Conservation (phyloP, 345 rosid species). For the Excoecaria cochinchinensis region DNA sequence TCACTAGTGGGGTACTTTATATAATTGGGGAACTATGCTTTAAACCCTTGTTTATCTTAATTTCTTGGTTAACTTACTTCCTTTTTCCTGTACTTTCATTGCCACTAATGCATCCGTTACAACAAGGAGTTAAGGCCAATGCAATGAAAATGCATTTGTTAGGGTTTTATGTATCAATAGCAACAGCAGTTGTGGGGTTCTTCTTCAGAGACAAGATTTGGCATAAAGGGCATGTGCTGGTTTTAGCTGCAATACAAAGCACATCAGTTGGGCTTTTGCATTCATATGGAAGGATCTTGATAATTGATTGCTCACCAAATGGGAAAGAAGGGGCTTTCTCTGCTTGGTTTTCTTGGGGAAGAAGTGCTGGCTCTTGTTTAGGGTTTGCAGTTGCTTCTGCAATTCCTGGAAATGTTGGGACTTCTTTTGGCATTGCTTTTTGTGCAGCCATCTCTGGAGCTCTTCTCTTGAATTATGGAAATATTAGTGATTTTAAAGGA, state of each 20-base stretch:
- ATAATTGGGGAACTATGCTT: slow-evolving; percentile 50
- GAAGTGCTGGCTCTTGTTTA: slow-evolving; percentile 42
- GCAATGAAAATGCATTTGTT: slow-evolving; percentile 53
- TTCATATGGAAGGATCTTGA: slow-evolving; percentile 47
- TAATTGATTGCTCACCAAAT: slow-evolving; percentile 47
- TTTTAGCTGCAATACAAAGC: slow-evolving; percentile 54
- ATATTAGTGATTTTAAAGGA: slow-evolving; percentile 51
- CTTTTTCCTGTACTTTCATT: slow-evolving; percentile 45
- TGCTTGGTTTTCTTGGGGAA: slow-evolving; percentile 49
- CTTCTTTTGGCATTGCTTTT: slow-evolving; percentile 43
- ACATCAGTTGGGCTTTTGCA: slow-evolving; percentile 47
- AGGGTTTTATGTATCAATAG: slow-evolving; percentile 43
- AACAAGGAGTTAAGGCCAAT: slow-evolving; percentile 35
- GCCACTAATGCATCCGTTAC: slow-evolving; percentile 47
- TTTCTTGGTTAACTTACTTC: slow-evolving; percentile 49
- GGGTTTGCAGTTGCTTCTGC: slow-evolving; percentile 55
- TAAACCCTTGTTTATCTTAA: slow-evolving; percentile 38
- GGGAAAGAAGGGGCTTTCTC: slow-evolving; percentile 60
- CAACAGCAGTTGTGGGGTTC: slow-evolving; percentile 47
- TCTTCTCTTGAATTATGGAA: slow-evolving; percentile 46
- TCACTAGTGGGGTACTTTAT: slow-evolving; percentile 41
- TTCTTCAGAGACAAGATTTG: slow-evolving; percentile 38
- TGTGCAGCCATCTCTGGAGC: slow-evolving; percentile 26
- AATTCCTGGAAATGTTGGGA: slow-evolving; percentile 33
- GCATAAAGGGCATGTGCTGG: slow-evolving; percentile 34